Conservation (phyloP, 441 rosid genomes). For the Raphanus hybrid region DNA sequence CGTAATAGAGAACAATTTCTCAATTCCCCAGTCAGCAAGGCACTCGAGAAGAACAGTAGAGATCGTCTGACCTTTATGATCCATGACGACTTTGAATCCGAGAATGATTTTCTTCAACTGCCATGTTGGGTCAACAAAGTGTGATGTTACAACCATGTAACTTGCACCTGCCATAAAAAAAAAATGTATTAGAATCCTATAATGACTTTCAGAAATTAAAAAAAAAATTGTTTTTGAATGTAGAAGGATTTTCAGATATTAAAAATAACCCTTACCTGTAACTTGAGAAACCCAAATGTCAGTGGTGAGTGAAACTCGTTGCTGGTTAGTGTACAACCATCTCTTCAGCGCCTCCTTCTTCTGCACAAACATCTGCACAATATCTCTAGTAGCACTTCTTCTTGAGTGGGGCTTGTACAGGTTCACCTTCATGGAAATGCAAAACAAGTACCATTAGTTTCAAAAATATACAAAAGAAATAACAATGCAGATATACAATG, state of each 20-base stretch:
- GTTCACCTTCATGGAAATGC: neutral
- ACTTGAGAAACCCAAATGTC: neutral
- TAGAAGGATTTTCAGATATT: neutral
- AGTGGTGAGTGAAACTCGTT: neutral
- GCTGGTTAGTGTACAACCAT: neutral
- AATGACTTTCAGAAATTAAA: too few species aligned
- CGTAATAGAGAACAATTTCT: too few species aligned
- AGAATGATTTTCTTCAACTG: too few species aligned
- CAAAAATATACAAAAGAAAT: neutral
- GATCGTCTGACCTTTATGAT: too few species aligned
- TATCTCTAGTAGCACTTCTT: neutral
- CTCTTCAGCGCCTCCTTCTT: neutral
- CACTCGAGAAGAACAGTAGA: too few species aligned
- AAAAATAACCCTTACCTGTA: neutral
- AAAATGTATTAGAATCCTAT: too few species aligned
- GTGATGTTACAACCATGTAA: too few species aligned
- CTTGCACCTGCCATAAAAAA: too few species aligned
- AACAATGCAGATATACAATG: neutral
- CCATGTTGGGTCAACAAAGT: too few species aligned
- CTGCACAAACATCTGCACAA: neutral
- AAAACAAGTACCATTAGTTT: neutral
- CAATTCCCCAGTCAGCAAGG: too few species aligned
- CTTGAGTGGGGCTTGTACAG: neutral
- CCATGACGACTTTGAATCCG: too few species aligned
- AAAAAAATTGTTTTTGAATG: too few species aligned